These are phyloP conservation scores for Cladosporium austrohemisphaericum DNA, from an alignment of 2,329 filamentous ascomycete genomes.

Conservation along the genomic window DNA sequence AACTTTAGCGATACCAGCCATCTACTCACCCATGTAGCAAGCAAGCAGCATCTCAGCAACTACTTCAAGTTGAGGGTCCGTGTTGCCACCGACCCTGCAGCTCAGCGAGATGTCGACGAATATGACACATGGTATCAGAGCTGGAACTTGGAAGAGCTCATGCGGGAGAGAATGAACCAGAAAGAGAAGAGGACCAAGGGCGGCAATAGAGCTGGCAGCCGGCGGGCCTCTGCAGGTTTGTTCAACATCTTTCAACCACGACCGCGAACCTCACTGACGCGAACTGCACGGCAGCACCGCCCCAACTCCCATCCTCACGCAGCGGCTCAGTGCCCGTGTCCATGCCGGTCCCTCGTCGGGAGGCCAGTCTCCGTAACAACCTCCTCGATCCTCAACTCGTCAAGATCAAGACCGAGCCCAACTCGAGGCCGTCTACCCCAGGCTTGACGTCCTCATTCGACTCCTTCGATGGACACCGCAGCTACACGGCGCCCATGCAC, in stretches of 20 bases:
- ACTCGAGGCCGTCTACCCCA: conserved; percentile 29
- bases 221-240: conserved; percentile 12
- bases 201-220: neutral
- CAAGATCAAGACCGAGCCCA: conserved; percentile 24
- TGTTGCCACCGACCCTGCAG: conserved; percentile 55
- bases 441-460: conserved; percentile 19
- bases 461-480: conserved; percentile 17
- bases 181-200: conserved; percentile 59
- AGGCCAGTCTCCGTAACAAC: conserved; percentile 25
- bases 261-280: conserved; percentile 10
- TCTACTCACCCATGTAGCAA: conserved; percentile 84
- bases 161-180: conserved; percentile 71
- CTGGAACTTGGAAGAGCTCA: conserved; percentile 66
- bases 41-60: conserved; percentile 84
- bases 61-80: conserved; percentile 77
- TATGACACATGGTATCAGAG: conserved; percentile 77
- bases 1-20: conserved; percentile 88
- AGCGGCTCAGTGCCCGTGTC: conserved; percentile 23
- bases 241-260: neutral
- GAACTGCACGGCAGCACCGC: neutral
- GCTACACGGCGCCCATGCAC: conserved; percentile 35
- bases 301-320: conserved; percentile 19
- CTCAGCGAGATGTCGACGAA: conserved; percentile 58
- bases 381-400: conserved; percentile 31
- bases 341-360: conserved; percentile 13